Evolutionary conservation across 805 yeast genomes (phyloP).

Genomic region (Myxozyma vanderwaltii): DNA sequence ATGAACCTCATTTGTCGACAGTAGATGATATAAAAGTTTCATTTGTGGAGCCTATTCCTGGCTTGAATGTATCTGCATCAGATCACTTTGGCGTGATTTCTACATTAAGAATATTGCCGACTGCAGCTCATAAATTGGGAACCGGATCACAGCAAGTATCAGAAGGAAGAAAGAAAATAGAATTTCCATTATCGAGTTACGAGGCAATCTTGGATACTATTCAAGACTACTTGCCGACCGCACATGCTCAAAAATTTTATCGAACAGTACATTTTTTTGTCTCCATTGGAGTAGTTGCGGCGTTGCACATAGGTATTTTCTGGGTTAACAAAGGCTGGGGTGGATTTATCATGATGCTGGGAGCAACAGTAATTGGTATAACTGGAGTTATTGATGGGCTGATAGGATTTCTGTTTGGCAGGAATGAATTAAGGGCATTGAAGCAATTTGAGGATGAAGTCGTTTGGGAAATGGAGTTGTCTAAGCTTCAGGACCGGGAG

Average conservation of each 20-base stretch:
- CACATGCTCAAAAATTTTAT: conserved; percentile 63
- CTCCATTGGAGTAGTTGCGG: conserved; percentile 57
- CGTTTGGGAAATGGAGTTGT: conserved; percentile 34
- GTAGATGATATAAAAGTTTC: conserved; percentile 68
- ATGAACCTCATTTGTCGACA: conserved; percentile 56
- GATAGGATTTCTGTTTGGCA: conserved; percentile 76
- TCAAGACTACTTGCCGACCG: conserved; percentile 53
- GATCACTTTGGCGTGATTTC: conserved; percentile 81
- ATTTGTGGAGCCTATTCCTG: conserved; percentile 69
- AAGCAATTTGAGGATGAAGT: conserved; percentile 76
- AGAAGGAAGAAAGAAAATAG: conserved; percentile 26
- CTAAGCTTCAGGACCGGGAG: not conserved
- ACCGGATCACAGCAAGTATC: conserved; percentile 21
- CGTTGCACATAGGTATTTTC: conserved; percentile 55
- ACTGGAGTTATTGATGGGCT: conserved; percentile 76
- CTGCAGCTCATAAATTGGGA: conserved; percentile 10
- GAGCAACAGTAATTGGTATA: conserved; percentile 56
- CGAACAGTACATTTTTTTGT: conserved; percentile 64
- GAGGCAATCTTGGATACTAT: conserved; percentile 55
- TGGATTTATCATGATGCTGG: conserved; percentile 64
- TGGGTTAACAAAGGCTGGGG: conserved; percentile 57
- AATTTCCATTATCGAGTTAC: conserved; percentile 40
- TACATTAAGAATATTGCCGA: conserved; percentile 31
- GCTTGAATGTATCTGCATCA: conserved; percentile 61
- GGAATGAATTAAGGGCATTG: conserved; percentile 76